Base-by-base conservation (phyloP, 2,329 filamentous ascomycete genomes). In the Colletotrichum higginsianum region DNA sequence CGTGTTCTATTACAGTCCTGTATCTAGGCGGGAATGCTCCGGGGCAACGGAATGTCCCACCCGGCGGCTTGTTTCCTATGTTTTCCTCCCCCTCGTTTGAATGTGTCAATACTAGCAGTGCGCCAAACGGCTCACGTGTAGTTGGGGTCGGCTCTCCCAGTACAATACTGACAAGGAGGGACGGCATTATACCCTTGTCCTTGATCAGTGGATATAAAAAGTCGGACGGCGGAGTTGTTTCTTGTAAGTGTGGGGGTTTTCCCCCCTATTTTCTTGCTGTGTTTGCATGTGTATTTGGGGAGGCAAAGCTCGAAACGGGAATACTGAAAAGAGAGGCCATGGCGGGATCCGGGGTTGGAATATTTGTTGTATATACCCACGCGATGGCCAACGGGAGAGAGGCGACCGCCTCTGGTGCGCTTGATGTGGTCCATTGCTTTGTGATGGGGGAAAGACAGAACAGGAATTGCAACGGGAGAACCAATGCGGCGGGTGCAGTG, bases 1-100 rank as follows among this genome's bases (percentile, higher is more conserved):
- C 67, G 67, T 71, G 67, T 71, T 61, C 44, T 71, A 66, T 46
- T 71, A 71, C 67, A 67, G 67, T 61, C 50, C 18, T 71, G 64
- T 71, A 55, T 26, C 67, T 67, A 44, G n/a, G 35, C 21, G 21
- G 60, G 49, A 46, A 67, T n/a, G 49, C 65, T 9, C 18, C 18
- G 2, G 26, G 21, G 56, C 18, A 23, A 38, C 47, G 35, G 18
- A 16, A 53, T 40, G 56, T 16, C 30, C 13, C 35, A 38, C 15
- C 12, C n/a, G 56, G 49, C 35, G 49, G 58, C 49, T 58, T 42
- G 53, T 44, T 64, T 65, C 44, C 46, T 61, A 55, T 71, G 9
- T 68, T 53, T 21, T 4, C 46, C 63, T 53, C 38, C 38, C 42
- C 63, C 52, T 38, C 35, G 52, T 38, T 61, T 23, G 38, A 52